Conservation (phyloP, 345 rosid genomes). For the Eucalyptus regnans region DNA sequence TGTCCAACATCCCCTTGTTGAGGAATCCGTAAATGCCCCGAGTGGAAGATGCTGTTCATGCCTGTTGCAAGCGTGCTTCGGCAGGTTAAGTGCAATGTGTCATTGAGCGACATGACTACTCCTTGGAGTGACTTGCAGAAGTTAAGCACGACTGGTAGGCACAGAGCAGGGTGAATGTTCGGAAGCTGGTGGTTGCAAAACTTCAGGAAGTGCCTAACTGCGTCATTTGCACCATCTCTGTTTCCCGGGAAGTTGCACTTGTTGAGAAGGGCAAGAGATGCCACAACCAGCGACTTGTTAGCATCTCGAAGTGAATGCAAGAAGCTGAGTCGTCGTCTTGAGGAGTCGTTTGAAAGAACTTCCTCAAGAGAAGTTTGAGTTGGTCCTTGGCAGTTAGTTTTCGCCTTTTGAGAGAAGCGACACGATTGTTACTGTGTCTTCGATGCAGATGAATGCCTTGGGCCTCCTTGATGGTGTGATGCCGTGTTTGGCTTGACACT, state of each 20-base stretch:
- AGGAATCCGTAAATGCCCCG: background rate
- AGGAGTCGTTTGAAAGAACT: no score
- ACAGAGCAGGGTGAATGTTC: background rate
- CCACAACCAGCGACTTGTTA: background rate
- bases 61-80: background rate
- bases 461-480: no score
- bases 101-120: no score
- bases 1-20: no score
- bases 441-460: no score
- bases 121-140: background rate
- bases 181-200: background rate
- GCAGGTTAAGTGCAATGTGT: no score
- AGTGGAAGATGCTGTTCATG: background rate
- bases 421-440: no score
- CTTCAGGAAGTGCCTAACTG: background rate
- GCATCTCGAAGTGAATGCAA: background rate
- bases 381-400: no score
- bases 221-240: background rate
- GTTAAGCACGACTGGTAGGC: accelerated
- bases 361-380: no score
- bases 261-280: background rate
- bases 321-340: no score
- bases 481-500: no score
- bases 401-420: no score
- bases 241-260: background rate